Conservation (phyloP, 306 rosid genomes). For the Boehmeria nivea region DNA sequence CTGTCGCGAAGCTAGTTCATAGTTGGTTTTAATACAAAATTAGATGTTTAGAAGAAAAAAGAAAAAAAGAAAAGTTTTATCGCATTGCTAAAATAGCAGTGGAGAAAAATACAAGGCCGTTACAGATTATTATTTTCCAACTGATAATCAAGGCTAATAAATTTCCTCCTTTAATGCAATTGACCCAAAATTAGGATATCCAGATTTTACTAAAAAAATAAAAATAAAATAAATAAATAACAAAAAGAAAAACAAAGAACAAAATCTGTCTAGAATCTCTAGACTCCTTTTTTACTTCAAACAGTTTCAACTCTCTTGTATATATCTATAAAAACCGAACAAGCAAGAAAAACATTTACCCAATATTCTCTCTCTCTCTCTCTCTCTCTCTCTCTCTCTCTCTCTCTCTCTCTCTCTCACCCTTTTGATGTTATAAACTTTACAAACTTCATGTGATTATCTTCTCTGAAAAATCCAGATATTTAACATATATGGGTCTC, state of each 20-base stretch:
- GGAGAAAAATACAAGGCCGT: too few species aligned
- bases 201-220: too few species aligned
- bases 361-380: neutral
- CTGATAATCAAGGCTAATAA: slow-evolving; percentile 21
- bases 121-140: slow-evolving; percentile 1
- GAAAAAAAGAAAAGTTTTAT: too few species aligned
- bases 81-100: too few species aligned
- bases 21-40: too few species aligned
- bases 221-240: too few species aligned
- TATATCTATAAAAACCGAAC: too few species aligned
- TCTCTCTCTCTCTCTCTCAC: neutral
- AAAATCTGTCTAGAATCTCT: neutral
- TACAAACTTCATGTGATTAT: slow-evolving; percentile 7
- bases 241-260: neutral
- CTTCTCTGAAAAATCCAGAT: neutral
- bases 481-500: slow-evolving; percentile 24
- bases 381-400: neutral
- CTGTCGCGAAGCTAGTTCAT: too few species aligned
- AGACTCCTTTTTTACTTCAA: slow-evolving; percentile 8
- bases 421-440: neutral
- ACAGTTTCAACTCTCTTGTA: too few species aligned
- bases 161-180: slow-evolving; percentile 6
- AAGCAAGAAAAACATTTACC: neutral
- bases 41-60: too few species aligned
- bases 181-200: neutral